phyloP scores from a whole-genome alignment of 768 basidiomycete genomes.

The Leucosporidium yakuticum region DNA sequence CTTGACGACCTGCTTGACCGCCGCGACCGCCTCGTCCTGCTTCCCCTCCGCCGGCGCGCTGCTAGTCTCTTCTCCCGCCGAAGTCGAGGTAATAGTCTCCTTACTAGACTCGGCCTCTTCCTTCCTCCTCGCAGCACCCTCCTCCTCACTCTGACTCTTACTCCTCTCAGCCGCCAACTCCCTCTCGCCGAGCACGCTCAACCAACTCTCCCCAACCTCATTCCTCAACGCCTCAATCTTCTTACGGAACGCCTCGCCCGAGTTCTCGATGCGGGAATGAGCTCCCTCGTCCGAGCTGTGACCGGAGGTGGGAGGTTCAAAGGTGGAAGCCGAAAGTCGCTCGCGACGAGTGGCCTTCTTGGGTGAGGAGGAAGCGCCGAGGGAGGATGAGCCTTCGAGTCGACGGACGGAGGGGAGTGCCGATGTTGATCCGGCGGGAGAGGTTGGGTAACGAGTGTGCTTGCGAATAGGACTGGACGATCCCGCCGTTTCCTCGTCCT shows the following conservation, averaged over 20 bases:
- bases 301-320: constrained; percentile 50
- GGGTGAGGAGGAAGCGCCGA: too few relatives aligned
- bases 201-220: constrained; percentile 85
- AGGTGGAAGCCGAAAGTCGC: constrained; percentile 58
- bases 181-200: constrained; percentile 74
- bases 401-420: not conserved
- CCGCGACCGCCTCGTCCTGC: constrained; percentile 2
- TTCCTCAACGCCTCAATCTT: constrained; percentile 73
- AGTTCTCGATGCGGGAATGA: constrained; percentile 41
- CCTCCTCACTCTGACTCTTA: constrained; percentile 7
- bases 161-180: constrained; percentile 19
- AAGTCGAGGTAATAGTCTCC: not conserved
- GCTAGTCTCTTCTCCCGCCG: not conserved
- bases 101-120: not conserved
- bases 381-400: constrained; percentile 8
- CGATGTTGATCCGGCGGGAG: not conserved
- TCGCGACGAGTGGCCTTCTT: constrained; percentile 38
- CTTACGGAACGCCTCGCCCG: constrained; percentile 63
- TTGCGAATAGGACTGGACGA: not conserved
- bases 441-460: constrained; percentile 13
- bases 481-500: not conserved
- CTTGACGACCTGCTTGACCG: constrained; percentile 25
- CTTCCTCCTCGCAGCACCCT: not conserved
- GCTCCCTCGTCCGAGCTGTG: constrained; percentile 26
- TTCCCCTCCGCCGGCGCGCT: not conserved